Evolutionary conservation across 2,329 filamentous ascomycete species (phyloP), one percentile per base, ranked within the genome.

Genomic region (Didymella arachidicola): DNA sequence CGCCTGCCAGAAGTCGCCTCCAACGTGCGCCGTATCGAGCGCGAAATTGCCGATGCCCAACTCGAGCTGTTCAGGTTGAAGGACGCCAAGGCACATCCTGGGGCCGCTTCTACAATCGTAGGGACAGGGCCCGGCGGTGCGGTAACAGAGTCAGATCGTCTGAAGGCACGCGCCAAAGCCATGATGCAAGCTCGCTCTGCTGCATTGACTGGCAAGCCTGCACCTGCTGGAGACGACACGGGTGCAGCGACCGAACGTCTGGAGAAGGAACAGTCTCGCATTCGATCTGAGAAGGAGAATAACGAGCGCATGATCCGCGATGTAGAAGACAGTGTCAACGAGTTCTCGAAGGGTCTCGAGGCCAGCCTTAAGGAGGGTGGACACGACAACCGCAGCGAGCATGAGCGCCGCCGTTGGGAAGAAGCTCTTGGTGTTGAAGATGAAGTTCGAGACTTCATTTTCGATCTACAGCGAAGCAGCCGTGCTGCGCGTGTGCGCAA

Each of bases 171-270:
- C 67, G 94, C 95, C 30, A 96, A 93, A 79, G 94, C 94, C 38
- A 96, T 97, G 88, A 99, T 99, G 95, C 94, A 98, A 79, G 93
- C 97, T 72, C 90, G 95, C 59, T 93, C 95, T 66, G 95, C 95
- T 55, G 94, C 95, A 18, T 81, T 99, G 63, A 92, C 93, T 22
- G 95, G 95, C 57, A 92, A 89, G 77, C 93, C 93, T 73, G 81
- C 89, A 42, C 82, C 88, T 45, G 87, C 91, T 36, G 77, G 80
- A 44, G 85, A 89, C 60, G 91, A 96, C 64, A 89, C 93, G 63
- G 84, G 85, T 26, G 91, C 91, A 63, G 92, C 91, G 3, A 88
- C 93, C 45, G 91, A 92, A 79, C 87, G 95, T 32, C 79, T 98
- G 16, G 95, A 98, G 75, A 91, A 96, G 67, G 94, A 99, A 78